Evolutionary conservation across 2,329 filamentous ascomycete species (phyloP).

Genomic region (Calonectria naviculata): DNA sequence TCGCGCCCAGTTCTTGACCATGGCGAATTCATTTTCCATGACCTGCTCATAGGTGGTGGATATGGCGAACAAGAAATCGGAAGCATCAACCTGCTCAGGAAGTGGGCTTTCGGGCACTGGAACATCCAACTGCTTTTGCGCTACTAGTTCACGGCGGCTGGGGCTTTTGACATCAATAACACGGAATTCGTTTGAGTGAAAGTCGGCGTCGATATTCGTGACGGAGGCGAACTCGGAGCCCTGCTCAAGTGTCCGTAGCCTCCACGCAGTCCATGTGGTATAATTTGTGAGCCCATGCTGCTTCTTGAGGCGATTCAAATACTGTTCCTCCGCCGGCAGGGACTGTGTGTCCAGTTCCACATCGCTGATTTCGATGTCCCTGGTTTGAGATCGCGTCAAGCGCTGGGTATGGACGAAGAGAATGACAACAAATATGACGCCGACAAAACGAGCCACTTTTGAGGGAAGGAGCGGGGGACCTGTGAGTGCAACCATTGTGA

Average conservation of each 20-base stretch:
- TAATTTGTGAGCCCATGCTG: slow-evolving; percentile 44
- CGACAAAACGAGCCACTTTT: slow-evolving; percentile 36
- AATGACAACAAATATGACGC: slow-evolving; percentile 38
- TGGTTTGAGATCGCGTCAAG: slow-evolving; percentile 21
- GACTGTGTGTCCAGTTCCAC: slow-evolving; percentile 29
- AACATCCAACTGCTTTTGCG: slow-evolving; percentile 46
- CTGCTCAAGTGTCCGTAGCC: slow-evolving; percentile 43
- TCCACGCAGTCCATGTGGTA: slow-evolving; percentile 49
- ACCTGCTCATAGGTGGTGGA: slow-evolving; percentile 56
- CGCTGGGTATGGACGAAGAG: slow-evolving; percentile 38
- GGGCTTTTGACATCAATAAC: slow-evolving; percentile 41
- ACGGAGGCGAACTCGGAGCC: slow-evolving; percentile 40
- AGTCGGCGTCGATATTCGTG: slow-evolving; percentile 44
- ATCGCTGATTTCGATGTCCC: slow-evolving; percentile 5
- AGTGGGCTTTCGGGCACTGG: slow-evolving; percentile 44
- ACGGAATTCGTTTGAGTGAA: slow-evolving; percentile 43
- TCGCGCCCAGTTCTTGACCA: slow-evolving; percentile 56
- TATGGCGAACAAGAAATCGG: slow-evolving; percentile 55
- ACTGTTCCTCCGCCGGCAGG: slow-evolving; percentile 45
- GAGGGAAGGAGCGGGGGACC: slow-evolving; percentile 35
- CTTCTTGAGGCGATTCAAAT: slow-evolving; percentile 42
- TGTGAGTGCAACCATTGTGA: slow-evolving; percentile 41
- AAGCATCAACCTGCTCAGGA: slow-evolving; percentile 50
- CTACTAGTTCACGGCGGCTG: slow-evolving; percentile 39
- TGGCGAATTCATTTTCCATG: slow-evolving; percentile 49